Conservation (phyloP, 805 yeast species). For the Saccharomycopsis schoenii region DNA sequence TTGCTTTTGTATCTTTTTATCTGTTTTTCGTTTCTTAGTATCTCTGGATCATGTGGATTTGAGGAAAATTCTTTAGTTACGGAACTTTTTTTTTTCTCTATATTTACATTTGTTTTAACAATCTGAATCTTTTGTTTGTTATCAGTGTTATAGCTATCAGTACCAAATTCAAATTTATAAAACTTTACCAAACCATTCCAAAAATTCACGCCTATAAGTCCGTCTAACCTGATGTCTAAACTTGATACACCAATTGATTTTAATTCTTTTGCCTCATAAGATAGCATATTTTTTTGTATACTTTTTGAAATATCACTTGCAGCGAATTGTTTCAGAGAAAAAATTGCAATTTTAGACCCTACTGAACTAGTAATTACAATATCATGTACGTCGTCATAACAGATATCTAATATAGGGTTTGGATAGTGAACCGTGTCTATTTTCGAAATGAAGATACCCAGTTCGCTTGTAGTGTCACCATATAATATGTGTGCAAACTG, state of each 20-base stretch:
- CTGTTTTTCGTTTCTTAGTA: constrained; percentile 26
- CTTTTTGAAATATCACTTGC: neutral
- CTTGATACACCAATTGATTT: constrained; percentile 32
- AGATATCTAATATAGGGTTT: constrained; percentile 43
- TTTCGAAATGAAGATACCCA: constrained; percentile 18
- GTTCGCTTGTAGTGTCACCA: constrained; percentile 13
- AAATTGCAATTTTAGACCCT: constrained; percentile 28
- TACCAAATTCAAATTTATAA: constrained; percentile 20
- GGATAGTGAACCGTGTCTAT: constrained; percentile 36
- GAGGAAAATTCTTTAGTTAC: constrained; percentile 23
- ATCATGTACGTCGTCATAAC: constrained; percentile 22
- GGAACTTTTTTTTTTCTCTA: constrained; percentile 20
- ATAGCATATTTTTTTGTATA: neutral
- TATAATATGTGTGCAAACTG: constrained; percentile 10
- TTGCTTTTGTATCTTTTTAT: constrained; percentile 24
- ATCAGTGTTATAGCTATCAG: constrained; percentile 17
- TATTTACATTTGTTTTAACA: constrained; percentile 16
- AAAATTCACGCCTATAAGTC: constrained; percentile 30
- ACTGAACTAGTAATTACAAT: constrained; percentile 39
- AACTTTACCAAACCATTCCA: constrained; percentile 44
- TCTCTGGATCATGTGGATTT: constrained; percentile 23
- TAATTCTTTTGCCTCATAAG: constrained; percentile 15
- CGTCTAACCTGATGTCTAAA: constrained; percentile 20
- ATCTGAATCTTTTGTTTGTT: constrained; percentile 13
- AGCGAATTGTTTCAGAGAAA: neutral